Evolutionary conservation across 495 filamentous ascomycete genomes (phyloP).

Genomic region (Aspergillus egyptiacus): DNA sequence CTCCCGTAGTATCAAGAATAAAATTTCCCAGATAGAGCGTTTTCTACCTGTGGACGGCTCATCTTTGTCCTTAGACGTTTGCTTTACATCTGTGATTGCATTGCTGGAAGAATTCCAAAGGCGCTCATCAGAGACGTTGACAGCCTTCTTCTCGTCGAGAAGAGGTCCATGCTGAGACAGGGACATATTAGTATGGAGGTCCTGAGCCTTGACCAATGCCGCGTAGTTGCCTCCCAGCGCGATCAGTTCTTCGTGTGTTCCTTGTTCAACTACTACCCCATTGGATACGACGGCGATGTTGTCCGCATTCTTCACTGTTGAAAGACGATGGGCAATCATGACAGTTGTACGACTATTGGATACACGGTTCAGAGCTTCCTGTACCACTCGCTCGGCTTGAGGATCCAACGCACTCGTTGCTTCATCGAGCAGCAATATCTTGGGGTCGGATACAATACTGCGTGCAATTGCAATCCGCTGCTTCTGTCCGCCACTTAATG

Average conservation of each 20-base stretch:
- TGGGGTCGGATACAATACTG: constrained; percentile 85
- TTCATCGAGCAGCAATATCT: constrained; percentile 90
- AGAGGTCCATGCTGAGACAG: background rate
- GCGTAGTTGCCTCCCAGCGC: constrained; percentile 57
- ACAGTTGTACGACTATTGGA: constrained; percentile 87
- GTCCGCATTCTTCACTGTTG: constrained; percentile 86
- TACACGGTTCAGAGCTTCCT: constrained; percentile 82
- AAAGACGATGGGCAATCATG: constrained; percentile 89
- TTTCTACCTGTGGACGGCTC: background rate
- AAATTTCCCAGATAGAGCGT: background rate
- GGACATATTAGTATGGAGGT: constrained; percentile 39
- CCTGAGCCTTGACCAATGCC: constrained; percentile 72
- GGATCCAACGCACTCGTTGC: constrained; percentile 94
- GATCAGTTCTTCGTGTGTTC: constrained; percentile 68
- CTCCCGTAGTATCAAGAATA: background rate
- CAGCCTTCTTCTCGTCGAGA: background rate
- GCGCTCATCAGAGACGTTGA: background rate
- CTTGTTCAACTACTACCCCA: constrained; percentile 81
- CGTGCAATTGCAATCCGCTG: constrained; percentile 87
- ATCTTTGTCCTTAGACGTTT: background rate
- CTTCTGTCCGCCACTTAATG: constrained; percentile 91
- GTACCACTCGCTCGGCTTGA: constrained; percentile 88
- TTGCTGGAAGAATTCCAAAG: background rate
- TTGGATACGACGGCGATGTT: constrained; percentile 94
- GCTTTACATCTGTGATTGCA: background rate